Evolutionary conservation across 352 stramenopile species (phyloP).

Genomic region (Nothophytophthora sp.): DNA sequence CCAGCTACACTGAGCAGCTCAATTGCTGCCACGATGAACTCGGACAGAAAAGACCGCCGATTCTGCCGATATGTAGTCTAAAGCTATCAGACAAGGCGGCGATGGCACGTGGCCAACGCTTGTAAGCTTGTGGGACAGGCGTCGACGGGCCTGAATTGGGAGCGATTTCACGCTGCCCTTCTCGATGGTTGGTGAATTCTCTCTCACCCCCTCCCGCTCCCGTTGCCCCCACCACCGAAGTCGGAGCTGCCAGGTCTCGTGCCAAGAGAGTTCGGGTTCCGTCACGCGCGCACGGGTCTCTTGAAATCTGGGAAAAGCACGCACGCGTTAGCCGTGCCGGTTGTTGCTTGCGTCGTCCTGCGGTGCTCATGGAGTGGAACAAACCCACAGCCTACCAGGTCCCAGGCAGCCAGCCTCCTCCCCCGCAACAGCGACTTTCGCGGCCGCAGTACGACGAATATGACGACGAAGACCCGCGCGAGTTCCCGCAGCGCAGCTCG

Average conservation of each 20-base stretch:
- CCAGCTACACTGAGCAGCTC: too few species aligned
- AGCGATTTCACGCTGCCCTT: constrained; percentile 31
- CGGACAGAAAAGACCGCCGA: too few species aligned
- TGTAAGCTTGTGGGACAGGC: constrained; percentile 25
- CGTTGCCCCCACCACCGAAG: constrained; percentile 3
- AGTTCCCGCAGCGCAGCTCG: not conserved
- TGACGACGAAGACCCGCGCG: constrained; percentile 15
- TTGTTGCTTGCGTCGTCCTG: constrained; percentile 4
- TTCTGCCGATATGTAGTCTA: too few species aligned
- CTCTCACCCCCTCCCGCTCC: constrained; percentile 13
- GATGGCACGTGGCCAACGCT: too few species aligned
- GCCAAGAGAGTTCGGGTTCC: constrained; percentile 16
- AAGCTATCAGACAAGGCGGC: too few species aligned
- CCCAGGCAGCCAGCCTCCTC: constrained; percentile 5
- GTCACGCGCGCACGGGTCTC: constrained; percentile 11
- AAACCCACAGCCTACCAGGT: constrained; percentile 16
- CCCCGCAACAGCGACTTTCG: constrained; percentile 10
- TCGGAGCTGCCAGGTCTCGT: constrained; percentile 2
- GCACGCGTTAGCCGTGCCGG: too few species aligned
- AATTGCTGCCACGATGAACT: too few species aligned
- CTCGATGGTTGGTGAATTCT: too few species aligned
- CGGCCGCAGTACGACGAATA: constrained; percentile 11
- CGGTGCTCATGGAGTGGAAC: constrained; percentile 45
- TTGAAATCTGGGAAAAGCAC: constrained; percentile 38
- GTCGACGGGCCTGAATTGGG: constrained; percentile 24